Conservation (phyloP, 345 rosid genomes). For the Syzygium grande region DNA sequence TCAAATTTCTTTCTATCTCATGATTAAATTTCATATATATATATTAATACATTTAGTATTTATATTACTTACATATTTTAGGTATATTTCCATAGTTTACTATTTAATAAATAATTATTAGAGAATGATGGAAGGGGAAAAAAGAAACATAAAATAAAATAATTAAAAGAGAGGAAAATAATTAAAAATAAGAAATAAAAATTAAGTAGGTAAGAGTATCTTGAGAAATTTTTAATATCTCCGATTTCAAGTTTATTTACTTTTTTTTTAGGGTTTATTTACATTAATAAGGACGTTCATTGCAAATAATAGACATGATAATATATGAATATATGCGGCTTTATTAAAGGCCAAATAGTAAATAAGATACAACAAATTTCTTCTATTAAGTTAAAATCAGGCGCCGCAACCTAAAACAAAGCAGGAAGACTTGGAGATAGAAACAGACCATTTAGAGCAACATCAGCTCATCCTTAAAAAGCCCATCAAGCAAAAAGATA, state of each 20-base stretch:
- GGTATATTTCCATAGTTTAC: neutral
- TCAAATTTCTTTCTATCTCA: no score
- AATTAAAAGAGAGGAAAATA: neutral
- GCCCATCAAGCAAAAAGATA: no score
- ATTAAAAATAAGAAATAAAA: neutral
- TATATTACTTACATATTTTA: neutral
- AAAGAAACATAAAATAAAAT: neutral
- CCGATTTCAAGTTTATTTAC: no score
- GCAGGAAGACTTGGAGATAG: no score
- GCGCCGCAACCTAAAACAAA: no score
- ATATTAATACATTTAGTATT: neutral
- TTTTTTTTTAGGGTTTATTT: no score
- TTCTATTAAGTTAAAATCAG: no score
- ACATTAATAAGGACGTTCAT: neutral
- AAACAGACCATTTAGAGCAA: no score
- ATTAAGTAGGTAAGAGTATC: neutral
- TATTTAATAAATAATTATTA: neutral
- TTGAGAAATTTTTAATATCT: no score
- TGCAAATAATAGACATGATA: neutral
- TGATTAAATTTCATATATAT: no score
- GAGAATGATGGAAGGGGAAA: neutral
- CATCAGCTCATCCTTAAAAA: no score
- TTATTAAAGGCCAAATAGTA: rapidly evolving
- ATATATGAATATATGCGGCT: neutral
- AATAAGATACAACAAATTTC: neutral